These are phyloP conservation scores for Fraxinus albicans DNA, from an alignment of 305 asterid species.

Conservation along the genomic window DNA sequence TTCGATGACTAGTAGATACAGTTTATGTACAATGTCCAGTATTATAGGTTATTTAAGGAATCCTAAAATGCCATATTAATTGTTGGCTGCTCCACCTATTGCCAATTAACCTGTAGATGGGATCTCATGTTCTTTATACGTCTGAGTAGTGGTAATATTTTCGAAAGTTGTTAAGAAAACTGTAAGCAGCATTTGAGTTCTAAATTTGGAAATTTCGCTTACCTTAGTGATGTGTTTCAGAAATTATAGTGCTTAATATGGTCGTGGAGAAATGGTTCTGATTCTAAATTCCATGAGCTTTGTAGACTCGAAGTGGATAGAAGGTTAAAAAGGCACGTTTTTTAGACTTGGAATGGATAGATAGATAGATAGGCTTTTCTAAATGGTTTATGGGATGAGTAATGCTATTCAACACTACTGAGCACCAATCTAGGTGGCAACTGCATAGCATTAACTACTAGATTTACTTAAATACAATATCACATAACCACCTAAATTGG, in stretches of 20 bases:
- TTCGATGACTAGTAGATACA: no score
- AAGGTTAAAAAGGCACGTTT: neutral
- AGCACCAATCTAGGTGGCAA: no score
- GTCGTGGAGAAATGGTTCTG: neutral
- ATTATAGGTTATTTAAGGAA: no score
- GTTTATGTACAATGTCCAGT: neutral
- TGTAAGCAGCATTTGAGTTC: neutral
- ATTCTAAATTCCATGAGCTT: neutral
- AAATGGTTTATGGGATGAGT: neutral
- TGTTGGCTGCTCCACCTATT: neutral
- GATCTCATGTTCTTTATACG: no score
- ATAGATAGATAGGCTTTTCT: neutral
- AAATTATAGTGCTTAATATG: neutral
- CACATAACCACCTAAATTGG: no score
- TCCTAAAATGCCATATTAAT: neutral
- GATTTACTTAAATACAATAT: no score
- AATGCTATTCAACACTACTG: no score
- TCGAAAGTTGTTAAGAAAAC: neutral
- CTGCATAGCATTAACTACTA: no score
- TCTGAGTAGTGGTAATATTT: neutral
- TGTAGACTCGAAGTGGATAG: neutral
- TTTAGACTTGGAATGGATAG: neutral
- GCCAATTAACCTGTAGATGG: neutral
- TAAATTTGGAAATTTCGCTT: neutral
- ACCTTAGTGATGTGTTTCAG: neutral